Evolutionary conservation across 192 early-diverging fungal genomes (phyloP).

Genomic region (Mortierella claussenii): DNA sequence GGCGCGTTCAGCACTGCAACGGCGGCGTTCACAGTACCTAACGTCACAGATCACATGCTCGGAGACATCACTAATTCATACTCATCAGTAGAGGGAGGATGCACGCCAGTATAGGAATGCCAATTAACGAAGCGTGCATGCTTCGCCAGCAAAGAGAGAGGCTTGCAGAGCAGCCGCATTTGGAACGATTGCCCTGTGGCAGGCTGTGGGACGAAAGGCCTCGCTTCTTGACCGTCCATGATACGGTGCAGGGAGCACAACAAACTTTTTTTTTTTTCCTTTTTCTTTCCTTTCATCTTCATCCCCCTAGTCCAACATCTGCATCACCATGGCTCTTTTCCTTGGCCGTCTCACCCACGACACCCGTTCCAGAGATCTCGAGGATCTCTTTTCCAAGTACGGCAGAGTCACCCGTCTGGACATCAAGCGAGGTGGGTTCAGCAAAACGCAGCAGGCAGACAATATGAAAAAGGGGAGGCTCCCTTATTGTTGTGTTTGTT

Average conservation of each 20-base stretch:
- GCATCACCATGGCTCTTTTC: conserved; percentile 56
- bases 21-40: too few relatives aligned
- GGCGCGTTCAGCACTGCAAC: too few relatives aligned
- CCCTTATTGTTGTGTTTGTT: too few relatives aligned
- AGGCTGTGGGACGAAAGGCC: too few relatives aligned
- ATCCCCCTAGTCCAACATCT: background rate
- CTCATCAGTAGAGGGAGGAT: too few relatives aligned
- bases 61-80: too few relatives aligned
- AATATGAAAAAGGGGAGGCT: background rate
- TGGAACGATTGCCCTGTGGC: too few relatives aligned
- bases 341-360: conserved; percentile 59
- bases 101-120: too few relatives aligned
- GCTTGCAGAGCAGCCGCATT: too few relatives aligned
- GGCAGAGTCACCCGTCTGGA: conserved; percentile 65
- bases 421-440: conserved; percentile 59
- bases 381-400: conserved; percentile 67
- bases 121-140: too few relatives aligned
- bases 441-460: background rate
- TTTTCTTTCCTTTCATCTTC: background rate
- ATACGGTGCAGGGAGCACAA: background rate
- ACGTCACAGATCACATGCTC: too few relatives aligned
- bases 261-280: conserved; percentile 8
- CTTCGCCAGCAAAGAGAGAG: too few relatives aligned
- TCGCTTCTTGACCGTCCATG: background rate
- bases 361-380: conserved; percentile 62